Evolutionary conservation across 2,329 filamentous ascomycete species (phyloP).

Genomic region (Colletotrichum lupini): DNA sequence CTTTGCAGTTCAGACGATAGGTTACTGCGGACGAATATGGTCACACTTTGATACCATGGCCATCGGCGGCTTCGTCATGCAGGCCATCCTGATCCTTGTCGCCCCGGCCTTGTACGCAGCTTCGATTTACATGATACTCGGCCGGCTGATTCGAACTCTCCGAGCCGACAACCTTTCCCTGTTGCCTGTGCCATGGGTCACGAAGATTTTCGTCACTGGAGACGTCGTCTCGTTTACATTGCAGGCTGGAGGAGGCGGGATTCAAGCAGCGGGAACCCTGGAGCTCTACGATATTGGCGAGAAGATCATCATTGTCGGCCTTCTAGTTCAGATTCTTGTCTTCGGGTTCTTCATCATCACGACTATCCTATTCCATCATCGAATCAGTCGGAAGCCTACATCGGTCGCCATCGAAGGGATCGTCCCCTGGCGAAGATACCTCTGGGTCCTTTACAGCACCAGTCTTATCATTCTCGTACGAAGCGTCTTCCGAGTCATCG

Average conservation of each 20-base stretch:
- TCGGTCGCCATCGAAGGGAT: slow-evolving; percentile 26
- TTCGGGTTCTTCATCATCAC: slow-evolving; percentile 64
- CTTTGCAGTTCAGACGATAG: slow-evolving; percentile 31
- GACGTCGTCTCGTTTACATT: slow-evolving; percentile 56
- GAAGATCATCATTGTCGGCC: slow-evolving; percentile 61
- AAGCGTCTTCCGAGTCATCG: slow-evolving; percentile 52
- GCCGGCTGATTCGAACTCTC: slow-evolving; percentile 44
- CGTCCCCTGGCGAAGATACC: slow-evolving; percentile 44
- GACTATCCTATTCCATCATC: slow-evolving; percentile 56
- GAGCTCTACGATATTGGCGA: slow-evolving; percentile 45
- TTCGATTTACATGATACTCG: slow-evolving; percentile 38
- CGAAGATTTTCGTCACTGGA: slow-evolving; percentile 58
- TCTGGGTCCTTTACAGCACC: slow-evolving; percentile 40
- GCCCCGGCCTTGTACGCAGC: slow-evolving; percentile 17
- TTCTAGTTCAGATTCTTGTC: slow-evolving; percentile 65
- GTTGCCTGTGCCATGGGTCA: slow-evolving; percentile 46
- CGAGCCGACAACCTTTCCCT: slow-evolving; percentile 33
- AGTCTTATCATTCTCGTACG: slow-evolving; percentile 53
- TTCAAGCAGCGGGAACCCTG: slow-evolving; percentile 32
- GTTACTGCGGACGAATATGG: slow-evolving; percentile 38
- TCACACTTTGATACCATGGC: slow-evolving; percentile 23
- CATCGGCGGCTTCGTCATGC: slow-evolving; percentile 36
- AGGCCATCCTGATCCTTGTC: slow-evolving; percentile 37
- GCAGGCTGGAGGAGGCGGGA: slow-evolving; percentile 48
- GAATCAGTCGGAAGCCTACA: slow-evolving; percentile 36